These are phyloP conservation scores for Diaporthe eres DNA, from an alignment of 2,329 filamentous ascomycete species.

Conservation along the genomic window DNA sequence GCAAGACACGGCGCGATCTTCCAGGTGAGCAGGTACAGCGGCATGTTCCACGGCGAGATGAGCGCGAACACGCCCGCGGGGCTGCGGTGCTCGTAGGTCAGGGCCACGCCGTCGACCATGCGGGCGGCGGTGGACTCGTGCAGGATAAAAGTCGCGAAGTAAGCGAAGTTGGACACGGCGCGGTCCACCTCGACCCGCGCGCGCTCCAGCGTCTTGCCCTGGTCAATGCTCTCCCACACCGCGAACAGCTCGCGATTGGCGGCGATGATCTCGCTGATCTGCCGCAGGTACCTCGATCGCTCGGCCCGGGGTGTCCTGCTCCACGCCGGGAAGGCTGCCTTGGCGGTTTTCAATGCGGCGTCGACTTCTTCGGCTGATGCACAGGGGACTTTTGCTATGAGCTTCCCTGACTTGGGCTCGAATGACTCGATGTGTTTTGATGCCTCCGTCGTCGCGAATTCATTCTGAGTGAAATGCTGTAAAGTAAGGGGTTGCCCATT, in stretches of 20 bases:
- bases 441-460: slow-evolving; percentile 37
- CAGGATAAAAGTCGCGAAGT: slow-evolving; percentile 53
- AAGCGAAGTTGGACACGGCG: slow-evolving; percentile 53
- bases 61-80: slow-evolving; percentile 52
- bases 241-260: slow-evolving; percentile 51
- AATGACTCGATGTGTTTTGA: slow-evolving; percentile 47
- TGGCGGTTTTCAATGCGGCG: slow-evolving; percentile 46
- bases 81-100: slow-evolving; percentile 53
- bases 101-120: slow-evolving; percentile 50
- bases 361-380: slow-evolving; percentile 46
- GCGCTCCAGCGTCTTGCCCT: slow-evolving; percentile 52
- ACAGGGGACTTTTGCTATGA: slow-evolving; percentile 47
- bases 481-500: slow-evolving; percentile 35
- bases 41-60: slow-evolving; percentile 55
- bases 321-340: slow-evolving; percentile 48
- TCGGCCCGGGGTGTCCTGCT: slow-evolving; percentile 47
- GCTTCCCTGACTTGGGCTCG: slow-evolving; percentile 50
- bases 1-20: slow-evolving; percentile 53
- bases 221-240: slow-evolving; percentile 54
- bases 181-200: slow-evolving; percentile 52
- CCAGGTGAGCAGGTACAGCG: slow-evolving; percentile 53
- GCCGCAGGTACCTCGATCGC: slow-evolving; percentile 47
- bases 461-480: slow-evolving; percentile 45
- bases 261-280: slow-evolving; percentile 47
- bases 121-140: slow-evolving; percentile 51